These are phyloP conservation scores for Paramarasmius palmivorus DNA, from an alignment of 1,284 basidiomycete species.

Conservation along the genomic window DNA sequence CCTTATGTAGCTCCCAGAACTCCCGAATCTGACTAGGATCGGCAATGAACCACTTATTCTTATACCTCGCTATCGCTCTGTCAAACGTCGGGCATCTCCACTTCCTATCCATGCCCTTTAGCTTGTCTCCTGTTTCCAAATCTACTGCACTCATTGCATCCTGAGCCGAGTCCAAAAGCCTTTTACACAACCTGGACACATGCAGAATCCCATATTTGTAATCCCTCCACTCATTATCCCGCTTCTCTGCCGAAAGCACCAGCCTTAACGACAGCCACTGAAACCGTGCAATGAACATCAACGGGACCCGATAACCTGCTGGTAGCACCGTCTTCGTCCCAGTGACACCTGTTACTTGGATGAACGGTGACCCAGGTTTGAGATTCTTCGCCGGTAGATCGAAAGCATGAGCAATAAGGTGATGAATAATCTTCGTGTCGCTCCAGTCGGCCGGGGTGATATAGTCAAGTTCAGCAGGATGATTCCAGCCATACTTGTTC, in stretches of 20 bases:
- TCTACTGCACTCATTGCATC: conserved; percentile 17
- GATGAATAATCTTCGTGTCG: conserved; percentile 30
- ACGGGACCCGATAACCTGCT: conserved; percentile 37
- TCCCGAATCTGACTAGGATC: conserved; percentile 36
- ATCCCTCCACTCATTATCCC: conserved; percentile 36
- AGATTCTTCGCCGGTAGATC: conserved; percentile 28
- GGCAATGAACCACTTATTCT: conserved; percentile 39
- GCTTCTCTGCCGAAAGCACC: conserved; percentile 31
- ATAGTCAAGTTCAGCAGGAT: conserved; percentile 37
- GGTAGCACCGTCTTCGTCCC: conserved; percentile 27
- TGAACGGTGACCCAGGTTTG: conserved; percentile 18
- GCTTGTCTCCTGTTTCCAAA: not conserved
- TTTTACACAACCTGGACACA: conserved; percentile 34
- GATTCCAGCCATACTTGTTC: conserved; percentile 26
- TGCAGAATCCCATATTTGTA: conserved; percentile 42
- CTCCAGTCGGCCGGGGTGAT: conserved; percentile 30
- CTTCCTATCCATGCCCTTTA: conserved; percentile 25
- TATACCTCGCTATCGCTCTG: conserved; percentile 38
- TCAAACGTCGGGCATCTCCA: conserved; percentile 42
- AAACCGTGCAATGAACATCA: conserved; percentile 43
- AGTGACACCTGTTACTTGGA: conserved; percentile 18
- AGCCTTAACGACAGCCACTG: conserved; percentile 38
- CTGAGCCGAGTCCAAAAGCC: conserved; percentile 32
- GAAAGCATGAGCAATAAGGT: conserved; percentile 34
- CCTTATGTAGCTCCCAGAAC: conserved; percentile 39